Percentiles rank a stretch among this genome's conserved stretches.
phyloP scores from a whole-genome alignment of 108 stramenopile genomes.

The Cylindrotheca fusiformis region DNA sequence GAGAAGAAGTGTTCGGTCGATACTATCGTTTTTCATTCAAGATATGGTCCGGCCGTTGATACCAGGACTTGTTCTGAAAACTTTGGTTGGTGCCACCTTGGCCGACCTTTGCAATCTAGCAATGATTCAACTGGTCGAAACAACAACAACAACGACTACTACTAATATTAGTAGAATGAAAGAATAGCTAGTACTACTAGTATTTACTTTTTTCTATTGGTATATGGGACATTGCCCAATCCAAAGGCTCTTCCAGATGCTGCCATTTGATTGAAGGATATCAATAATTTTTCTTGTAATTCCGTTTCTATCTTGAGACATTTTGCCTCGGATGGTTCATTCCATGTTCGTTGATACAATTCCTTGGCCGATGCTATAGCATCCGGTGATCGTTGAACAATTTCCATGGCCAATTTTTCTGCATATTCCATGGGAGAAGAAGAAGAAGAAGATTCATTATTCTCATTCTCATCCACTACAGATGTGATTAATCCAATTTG shows the following conservation, averaged over 20 bases:
- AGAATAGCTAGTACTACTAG: too few species aligned
- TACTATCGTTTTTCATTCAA: too few species aligned
- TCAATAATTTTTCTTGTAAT: conserved; percentile 65
- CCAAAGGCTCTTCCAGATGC: conserved; percentile 77
- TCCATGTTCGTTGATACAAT: conserved; percentile 82
- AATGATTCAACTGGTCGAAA: too few species aligned
- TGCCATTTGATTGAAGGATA: conserved; percentile 83
- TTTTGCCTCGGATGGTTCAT: conserved; percentile 48
- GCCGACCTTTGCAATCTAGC: too few species aligned
- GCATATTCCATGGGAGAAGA: conserved; percentile 79
- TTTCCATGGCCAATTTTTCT: conserved; percentile 52
- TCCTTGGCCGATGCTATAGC: conserved; percentile 75
- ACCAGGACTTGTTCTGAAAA: too few species aligned
- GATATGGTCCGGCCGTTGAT: too few species aligned
- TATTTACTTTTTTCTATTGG: conserved; percentile 44
- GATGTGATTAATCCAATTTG: conserved; percentile 73
- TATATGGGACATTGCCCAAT: conserved; percentile 71
- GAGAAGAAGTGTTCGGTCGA: too few species aligned
- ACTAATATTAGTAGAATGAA: too few species aligned
- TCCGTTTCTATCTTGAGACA: conserved; percentile 68
- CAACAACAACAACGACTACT: too few species aligned
- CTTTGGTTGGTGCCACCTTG: too few species aligned
- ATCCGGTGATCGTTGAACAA: conserved; percentile 80
- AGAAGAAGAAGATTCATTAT: too few species aligned
- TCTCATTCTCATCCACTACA: conserved; percentile 70